These are phyloP conservation scores for Trypanosoma brucei DNA, from an alignment of 208 protist species.

Conservation along the genomic window DNA sequence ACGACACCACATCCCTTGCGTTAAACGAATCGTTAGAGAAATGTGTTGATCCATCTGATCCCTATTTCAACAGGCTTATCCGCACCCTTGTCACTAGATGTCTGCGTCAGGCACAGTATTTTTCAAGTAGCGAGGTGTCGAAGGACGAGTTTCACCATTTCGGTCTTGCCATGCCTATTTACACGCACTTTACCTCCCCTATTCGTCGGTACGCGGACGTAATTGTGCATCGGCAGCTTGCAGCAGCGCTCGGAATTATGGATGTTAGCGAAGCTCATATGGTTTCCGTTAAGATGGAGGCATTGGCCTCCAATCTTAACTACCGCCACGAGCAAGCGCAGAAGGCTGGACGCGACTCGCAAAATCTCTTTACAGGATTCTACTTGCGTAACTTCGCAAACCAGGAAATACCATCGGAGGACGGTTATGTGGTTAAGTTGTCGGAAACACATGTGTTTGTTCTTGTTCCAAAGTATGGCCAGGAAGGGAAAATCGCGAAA, in stretches of 20 bases:
- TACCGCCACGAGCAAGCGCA: slow-evolving; percentile 91
- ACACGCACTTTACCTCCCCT: slow-evolving; percentile 95
- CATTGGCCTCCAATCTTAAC: slow-evolving; percentile 84
- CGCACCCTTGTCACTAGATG: slow-evolving; percentile 89
- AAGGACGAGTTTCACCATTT: slow-evolving; percentile 90
- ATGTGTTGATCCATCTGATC: slow-evolving; percentile 68
- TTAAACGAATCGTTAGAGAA: slow-evolving; percentile 84
- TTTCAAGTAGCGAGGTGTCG: slow-evolving; percentile 76
- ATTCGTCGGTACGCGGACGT: slow-evolving; percentile 95
- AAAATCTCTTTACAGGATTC: slow-evolving; percentile 90
- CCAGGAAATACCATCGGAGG: slow-evolving; percentile 70
- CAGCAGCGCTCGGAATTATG: slow-evolving; percentile 71
- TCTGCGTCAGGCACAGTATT: slow-evolving; percentile 92
- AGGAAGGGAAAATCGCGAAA: slow-evolving; percentile 78
- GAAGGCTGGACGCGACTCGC: slow-evolving; percentile 85
- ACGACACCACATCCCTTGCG: slow-evolving; percentile 76
- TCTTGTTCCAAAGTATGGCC: slow-evolving; percentile 85
- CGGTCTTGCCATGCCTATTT: slow-evolving; percentile 92
- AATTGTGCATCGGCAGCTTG: slow-evolving; percentile 91
- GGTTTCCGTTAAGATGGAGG: slow-evolving; percentile 68
- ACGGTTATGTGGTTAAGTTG: slow-evolving; percentile 78
- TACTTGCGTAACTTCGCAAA: slow-evolving; percentile 80
- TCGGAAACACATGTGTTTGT: slow-evolving; percentile 85
- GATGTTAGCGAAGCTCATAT: slow-evolving; percentile 49
- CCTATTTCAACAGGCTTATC: slow-evolving; percentile 90